Evolutionary conservation across 257 asterid genomes (phyloP).

Genomic region (Nicotiana obtusifolia): DNA sequence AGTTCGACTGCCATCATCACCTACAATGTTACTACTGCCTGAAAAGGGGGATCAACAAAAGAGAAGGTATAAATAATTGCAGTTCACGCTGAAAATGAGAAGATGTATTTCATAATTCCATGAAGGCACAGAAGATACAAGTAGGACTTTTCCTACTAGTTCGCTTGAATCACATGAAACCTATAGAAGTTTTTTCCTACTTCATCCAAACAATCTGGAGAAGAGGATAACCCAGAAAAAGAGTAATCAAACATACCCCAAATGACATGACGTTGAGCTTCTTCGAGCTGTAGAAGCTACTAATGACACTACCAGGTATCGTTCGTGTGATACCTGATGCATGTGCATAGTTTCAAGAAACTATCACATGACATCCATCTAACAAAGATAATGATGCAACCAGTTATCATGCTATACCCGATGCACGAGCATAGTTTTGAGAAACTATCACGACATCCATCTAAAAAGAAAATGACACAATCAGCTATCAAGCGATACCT

Average conservation of each 20-base stretch:
- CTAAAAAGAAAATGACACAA: neutral
- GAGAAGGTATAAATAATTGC: neutral
- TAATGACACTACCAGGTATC: neutral
- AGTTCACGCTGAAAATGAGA: neutral
- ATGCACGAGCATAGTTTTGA: neutral
- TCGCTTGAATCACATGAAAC: neutral
- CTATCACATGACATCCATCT: neutral
- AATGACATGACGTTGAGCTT: neutral
- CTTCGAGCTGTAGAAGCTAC: neutral
- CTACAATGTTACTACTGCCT: neutral
- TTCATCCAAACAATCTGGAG: neutral
- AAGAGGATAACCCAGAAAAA: neutral
- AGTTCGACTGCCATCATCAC: neutral
- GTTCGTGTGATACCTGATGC: neutral
- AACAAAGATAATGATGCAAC: neutral
- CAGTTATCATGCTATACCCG: neutral
- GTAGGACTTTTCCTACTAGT: neutral
- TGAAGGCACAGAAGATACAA: neutral
- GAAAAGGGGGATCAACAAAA: neutral
- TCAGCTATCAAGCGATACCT: neutral
- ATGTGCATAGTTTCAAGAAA: neutral
- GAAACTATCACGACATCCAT: neutral
- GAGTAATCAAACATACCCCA: neutral
- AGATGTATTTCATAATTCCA: neutral
- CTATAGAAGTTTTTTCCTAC: neutral